These are phyloP conservation scores for Diaporthe sp. DNA, from an alignment of 2,329 filamentous ascomycete species.

Conservation along the genomic window DNA sequence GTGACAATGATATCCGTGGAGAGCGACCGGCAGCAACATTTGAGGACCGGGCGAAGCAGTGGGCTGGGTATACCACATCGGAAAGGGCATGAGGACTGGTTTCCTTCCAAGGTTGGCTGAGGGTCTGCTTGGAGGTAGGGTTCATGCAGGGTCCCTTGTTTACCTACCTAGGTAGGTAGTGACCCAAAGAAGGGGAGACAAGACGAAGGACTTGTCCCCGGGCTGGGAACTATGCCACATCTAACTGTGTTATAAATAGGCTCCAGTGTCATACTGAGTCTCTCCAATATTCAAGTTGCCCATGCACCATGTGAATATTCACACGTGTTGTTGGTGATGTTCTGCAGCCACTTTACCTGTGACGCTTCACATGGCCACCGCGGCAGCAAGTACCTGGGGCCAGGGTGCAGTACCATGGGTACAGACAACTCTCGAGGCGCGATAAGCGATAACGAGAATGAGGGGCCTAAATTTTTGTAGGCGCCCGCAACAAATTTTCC, in stretches of 20 bases:
- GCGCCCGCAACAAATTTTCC: conserved; percentile 23
- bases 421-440: neutral
- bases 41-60: conserved; percentile 27
- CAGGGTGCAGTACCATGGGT: neutral
- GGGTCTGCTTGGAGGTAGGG: neutral
- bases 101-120: neutral
- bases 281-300: neutral
- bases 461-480: conserved; percentile 29
- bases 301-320: neutral
- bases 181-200: neutral
- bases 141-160: neutral
- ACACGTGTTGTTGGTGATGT: neutral
- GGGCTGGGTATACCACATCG: conserved; percentile 1
- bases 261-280: neutral
- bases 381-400: neutral
- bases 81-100: neutral
- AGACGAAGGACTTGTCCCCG: neutral
- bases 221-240: neutral
- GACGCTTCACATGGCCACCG: neutral
- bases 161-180: no score
- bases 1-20: neutral
- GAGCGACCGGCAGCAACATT: conserved; percentile 6
- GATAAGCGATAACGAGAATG: conserved; percentile 18
- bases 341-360: neutral
- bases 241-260: neutral